These are phyloP conservation scores for Colletotrichum truncatum DNA, from an alignment of 2,329 filamentous ascomycete species.

Conservation along the genomic window DNA sequence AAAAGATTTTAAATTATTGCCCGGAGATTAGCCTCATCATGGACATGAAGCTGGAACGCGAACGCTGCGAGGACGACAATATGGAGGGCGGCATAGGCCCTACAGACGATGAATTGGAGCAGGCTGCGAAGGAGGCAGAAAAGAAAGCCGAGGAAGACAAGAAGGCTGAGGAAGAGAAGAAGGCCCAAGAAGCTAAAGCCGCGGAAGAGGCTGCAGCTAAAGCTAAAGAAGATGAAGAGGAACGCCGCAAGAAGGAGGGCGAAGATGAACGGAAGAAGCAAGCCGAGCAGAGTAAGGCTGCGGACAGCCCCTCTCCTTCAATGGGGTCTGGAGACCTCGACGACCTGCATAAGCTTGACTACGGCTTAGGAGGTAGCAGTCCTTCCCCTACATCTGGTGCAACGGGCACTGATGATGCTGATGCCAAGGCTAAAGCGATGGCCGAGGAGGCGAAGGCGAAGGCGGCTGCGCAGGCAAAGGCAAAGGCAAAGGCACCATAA, in stretches of 20 bases:
- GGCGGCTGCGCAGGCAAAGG: background rate
- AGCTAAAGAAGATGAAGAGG: background rate
- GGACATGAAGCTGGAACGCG: slow-evolving; percentile 63
- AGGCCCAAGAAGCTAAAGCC: too few species aligned
- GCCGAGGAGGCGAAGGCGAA: slow-evolving; percentile 4
- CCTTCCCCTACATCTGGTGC: background rate
- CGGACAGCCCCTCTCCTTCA: background rate
- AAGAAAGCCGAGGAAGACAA: slow-evolving; percentile 27
- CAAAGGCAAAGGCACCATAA: background rate
- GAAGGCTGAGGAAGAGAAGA: slow-evolving; percentile 17
- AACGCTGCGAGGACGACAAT: slow-evolving; percentile 52
- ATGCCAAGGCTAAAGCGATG: slow-evolving; percentile 20
- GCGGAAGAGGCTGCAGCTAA: slow-evolving; percentile 10
- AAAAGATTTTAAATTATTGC: slow-evolving; percentile 63
- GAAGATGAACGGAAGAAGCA: slow-evolving; percentile 6
- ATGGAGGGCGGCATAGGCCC: slow-evolving; percentile 35
- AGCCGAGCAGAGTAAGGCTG: background rate
- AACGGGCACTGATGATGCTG: slow-evolving; percentile 4
- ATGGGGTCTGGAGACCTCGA: slow-evolving; percentile 1
- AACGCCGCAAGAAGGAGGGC: slow-evolving; percentile 11
- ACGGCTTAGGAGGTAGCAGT: background rate
- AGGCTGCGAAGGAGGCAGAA: slow-evolving; percentile 20
- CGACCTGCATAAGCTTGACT: background rate
- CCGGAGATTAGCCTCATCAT: slow-evolving; percentile 64
- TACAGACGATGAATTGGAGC: slow-evolving; percentile 18